Percentiles rank a stretch among this genome's conserved stretches.
phyloP scores from a whole-genome alignment of 257 asterid genomes.

The Solanum sparsipilum region DNA sequence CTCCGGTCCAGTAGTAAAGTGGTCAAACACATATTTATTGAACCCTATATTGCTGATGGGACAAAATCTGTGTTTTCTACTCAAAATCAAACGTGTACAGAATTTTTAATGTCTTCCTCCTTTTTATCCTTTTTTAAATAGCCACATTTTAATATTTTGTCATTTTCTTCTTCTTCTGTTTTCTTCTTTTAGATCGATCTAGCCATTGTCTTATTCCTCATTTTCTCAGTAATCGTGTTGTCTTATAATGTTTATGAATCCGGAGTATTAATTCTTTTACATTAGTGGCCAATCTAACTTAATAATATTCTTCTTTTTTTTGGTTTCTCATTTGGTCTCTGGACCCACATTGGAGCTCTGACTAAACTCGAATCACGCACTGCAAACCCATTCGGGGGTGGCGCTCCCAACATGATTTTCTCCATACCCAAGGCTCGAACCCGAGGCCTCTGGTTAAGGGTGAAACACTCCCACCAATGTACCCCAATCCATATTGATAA shows the following conservation, averaged over 20 bases:
- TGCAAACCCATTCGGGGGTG: no score
- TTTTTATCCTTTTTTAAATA: not conserved
- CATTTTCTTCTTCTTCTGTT: not conserved
- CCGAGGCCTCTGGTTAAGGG: no score
- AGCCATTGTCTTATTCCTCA: not conserved
- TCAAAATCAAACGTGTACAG: not conserved
- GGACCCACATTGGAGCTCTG: no score
- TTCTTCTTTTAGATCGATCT: not conserved
- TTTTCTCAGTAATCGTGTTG: not conserved
- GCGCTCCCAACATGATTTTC: no score
- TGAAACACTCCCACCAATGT: no score
- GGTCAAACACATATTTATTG: not conserved
- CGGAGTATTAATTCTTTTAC: not conserved
- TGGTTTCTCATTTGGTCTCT: no score
- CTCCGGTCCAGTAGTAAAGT: not conserved
- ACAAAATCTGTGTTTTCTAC: not conserved
- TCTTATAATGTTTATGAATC: not conserved
- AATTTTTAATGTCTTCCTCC: not conserved
- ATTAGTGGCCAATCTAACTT: not conserved
- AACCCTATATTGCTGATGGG: not conserved
- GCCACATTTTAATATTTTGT: not conserved
- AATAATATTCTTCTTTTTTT: not conserved
- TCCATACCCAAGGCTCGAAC: no score
- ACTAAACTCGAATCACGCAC: no score
- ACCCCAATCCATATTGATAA: not conserved